Conservation (phyloP, 2,329 filamentous ascomycete species). For the Gnomoniopsis sp. region DNA sequence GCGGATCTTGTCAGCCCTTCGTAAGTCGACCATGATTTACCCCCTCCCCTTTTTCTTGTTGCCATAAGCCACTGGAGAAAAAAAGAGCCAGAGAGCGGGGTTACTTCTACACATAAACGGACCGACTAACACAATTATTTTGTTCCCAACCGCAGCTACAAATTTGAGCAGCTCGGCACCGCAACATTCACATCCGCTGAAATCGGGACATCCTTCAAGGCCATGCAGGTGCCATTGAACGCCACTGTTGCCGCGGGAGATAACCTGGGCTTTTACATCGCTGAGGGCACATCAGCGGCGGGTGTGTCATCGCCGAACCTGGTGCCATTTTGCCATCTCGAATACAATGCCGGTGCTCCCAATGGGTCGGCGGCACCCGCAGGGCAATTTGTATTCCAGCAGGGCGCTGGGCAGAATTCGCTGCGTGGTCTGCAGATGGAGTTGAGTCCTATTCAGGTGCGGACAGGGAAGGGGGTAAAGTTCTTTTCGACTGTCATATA, state of each 20-base stretch:
- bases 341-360: neutral
- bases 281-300: neutral
- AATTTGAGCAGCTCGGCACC: slow-evolving; percentile 8
- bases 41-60: accelerated
- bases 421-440: slow-evolving; percentile 2
- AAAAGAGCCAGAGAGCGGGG: neutral
- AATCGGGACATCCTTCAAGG: slow-evolving; percentile 10
- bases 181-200: slow-evolving; percentile 7
- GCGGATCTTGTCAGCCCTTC: slow-evolving; percentile 3
- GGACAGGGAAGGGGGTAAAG: slow-evolving; percentile 2
- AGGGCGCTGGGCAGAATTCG: slow-evolving; percentile 7
- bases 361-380: neutral
- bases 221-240: slow-evolving; percentile 1
- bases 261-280: slow-evolving; percentile 8
- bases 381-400: slow-evolving; percentile 1
- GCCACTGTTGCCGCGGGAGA: slow-evolving; percentile 3
- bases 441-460: neutral
- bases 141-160: neutral
- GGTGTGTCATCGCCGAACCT: slow-evolving; percentile 1
- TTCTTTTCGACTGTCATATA: slow-evolving; percentile 10
- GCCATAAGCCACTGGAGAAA: neutral
- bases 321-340: slow-evolving; percentile 11
- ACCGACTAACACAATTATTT: neutral
- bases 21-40: neutral
- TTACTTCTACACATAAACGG: too few relatives aligned